Base-by-base conservation (phyloP, 306 rosid genomes). In the Phaseolus lunatus region DNA sequence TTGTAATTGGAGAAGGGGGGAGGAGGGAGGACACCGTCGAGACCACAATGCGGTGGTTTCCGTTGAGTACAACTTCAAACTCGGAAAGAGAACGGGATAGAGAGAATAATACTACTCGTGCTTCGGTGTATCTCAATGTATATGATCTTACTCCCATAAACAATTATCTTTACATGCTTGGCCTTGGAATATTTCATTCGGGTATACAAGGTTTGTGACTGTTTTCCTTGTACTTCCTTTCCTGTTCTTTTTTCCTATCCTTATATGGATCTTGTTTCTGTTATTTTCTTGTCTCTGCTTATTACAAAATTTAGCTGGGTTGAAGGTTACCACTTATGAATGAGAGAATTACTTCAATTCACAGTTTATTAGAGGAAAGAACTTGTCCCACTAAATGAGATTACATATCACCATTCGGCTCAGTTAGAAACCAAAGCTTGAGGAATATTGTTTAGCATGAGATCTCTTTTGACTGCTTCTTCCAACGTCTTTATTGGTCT, bases 121-220 rank as follows among this genome's bases (percentile, higher is more conserved):
- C 87, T 53, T 53, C 56, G 83, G 86, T 96, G 88, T 89, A 88
- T 83, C 97, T 96, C 75, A 96, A 96, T 83, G 89, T 92, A 79
- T 96, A 96, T 77, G 99, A 96, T 84, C 97, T 96, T 67, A 92
- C 97, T 47, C 94, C 96, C 6, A 27, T 89, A 23, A 96, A 96
- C 84, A 89, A 89, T 75, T 96, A 96, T 63, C 89, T 96, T 65
- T 92, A 88, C 85, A 82, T 87, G 75, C 57, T 92, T 65, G 99
- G 99, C 27, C 73, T 92, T 29, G 98, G 99, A 62, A 64, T 91
- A 76, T 96, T 85, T 79, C 99, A 96, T 83, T 96, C 99, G 0
- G 98, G 98, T n/a, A 91, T 96, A 26, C 91, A 96, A 88, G 99
- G 99, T 92, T 44, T 8, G 59, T 66, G 26, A 20, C 2, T 79